Percentiles rank a stretch among this genome's conserved stretches.
Conservation (phyloP, 2,329 filamentous ascomycete species). For the Rhytidhysteron rufulum region DNA sequence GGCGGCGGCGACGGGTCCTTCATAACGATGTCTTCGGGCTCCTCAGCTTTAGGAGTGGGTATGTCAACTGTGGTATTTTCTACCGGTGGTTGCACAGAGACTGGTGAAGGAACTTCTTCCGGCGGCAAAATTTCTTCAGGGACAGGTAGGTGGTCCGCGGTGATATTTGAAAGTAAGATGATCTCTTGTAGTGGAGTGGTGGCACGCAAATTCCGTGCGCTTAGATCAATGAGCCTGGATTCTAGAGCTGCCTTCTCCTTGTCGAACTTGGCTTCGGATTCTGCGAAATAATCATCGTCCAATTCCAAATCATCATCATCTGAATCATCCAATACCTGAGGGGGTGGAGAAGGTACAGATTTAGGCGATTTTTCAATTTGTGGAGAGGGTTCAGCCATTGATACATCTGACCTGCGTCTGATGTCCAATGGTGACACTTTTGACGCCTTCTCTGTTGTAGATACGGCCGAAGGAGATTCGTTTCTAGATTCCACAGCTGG, state of each 20-base stretch:
- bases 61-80: conserved; percentile 17
- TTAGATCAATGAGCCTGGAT: conserved; percentile 42
- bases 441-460: conserved; percentile 18
- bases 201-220: conserved; percentile 38
- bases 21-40: conserved; percentile 28
- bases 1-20: conserved; percentile 24
- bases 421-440: conserved; percentile 25
- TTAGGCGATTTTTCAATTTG: conserved; percentile 20
- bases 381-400: conserved; percentile 32
- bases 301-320: conserved; percentile 47
- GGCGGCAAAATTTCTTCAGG: conserved; percentile 11
- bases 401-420: conserved; percentile 30
- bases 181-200: conserved; percentile 43
- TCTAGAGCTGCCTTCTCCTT: conserved; percentile 42
- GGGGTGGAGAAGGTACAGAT: conserved; percentile 27
- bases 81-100: conserved; percentile 9
- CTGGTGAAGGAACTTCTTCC: conserved; percentile 17
- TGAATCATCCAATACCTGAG: conserved; percentile 29
- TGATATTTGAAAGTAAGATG: conserved; percentile 38
- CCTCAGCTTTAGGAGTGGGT: conserved; percentile 33
- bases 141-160: conserved; percentile 23
- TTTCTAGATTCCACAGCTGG: conserved; percentile 14
- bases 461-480: conserved; percentile 20
- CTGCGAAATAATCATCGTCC: conserved; percentile 43
- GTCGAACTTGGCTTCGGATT: conserved; percentile 45